Base-by-base conservation (phyloP, 805 yeast genomes). In the Wickerhamiella hasegawae region DNA sequence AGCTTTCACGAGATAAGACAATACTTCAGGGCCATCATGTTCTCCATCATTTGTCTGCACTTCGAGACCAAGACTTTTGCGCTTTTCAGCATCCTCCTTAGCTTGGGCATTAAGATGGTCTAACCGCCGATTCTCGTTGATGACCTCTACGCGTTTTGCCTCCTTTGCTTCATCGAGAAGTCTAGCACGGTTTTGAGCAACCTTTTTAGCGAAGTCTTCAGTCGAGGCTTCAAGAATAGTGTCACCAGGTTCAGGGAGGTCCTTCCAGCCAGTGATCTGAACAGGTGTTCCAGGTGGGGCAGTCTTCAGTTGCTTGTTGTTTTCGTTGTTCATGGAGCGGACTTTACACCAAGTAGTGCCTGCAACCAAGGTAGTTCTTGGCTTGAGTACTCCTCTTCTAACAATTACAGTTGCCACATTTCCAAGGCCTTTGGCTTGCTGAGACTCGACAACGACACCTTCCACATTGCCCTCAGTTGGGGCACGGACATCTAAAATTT, bases 211-310 rank as follows among this genome's bases (percentile, higher is more conserved):
- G 24, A 63, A 54, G 11, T 70, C 62, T 52, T 85, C 96, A 47
- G 58, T 71, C 41, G 69, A 69, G 10, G 90, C 92, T 51, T 83
- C 77, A 4, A 87, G 52, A 1, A 81, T 73, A 43, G 71, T 71
- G 42, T 83, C 94, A 8, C 98, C 98, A 9, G 94, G 90, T 35
- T 71, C 80, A 0, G 97, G 97, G 25, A 85, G 58, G 24, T 74
- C 85, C 51, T 79, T 84, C 98, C 98, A 90, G 1, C 98, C 98
- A 52, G 81, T 68, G 5, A 90, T 65, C 48, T 83, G 93, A 1
- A 82, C 92, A 0, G 97, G 95, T 6, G 79, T 75, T 0, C 94
- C 76, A 0, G 98, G 97, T 1, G 72, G 70, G 0, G 94, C 96
- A 21, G 54, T 40, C 39, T 72, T 69, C 6, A 83, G 55, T 0